phyloP scores from a whole-genome alignment of 176 grass and related monocot genomes.

The Rhipidocladum racemiflorum region DNA sequence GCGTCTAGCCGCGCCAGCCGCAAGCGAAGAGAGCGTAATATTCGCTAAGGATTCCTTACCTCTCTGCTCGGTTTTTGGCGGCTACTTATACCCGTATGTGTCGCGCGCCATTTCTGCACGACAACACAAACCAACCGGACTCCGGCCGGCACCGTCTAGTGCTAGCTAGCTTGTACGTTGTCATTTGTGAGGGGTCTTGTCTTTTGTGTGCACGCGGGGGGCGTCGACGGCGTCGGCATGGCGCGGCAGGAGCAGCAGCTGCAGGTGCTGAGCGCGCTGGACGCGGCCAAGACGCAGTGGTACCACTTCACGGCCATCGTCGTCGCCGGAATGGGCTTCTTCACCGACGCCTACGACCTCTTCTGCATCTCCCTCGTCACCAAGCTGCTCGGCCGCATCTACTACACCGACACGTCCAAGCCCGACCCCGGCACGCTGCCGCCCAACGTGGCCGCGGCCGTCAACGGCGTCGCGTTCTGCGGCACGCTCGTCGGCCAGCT shows the following conservation, averaged over 20 bases:
- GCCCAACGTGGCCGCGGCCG: slow-evolving; percentile 43
- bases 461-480: slow-evolving; percentile 64
- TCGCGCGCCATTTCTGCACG: not conserved
- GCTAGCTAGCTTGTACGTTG: not conserved
- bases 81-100: slow-evolving; percentile 8
- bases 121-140: not conserved
- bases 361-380: slow-evolving; percentile 77
- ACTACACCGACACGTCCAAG: slow-evolving; percentile 48
- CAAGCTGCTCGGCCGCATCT: slow-evolving; percentile 68
- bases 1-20: too few species aligned
- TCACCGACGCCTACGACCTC: slow-evolving; percentile 90
- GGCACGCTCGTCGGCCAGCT: slow-evolving; percentile 59
- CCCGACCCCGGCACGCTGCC: slow-evolving; percentile 41
- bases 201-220: not conserved
- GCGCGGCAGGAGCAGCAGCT: slow-evolving; percentile 23
- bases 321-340: slow-evolving; percentile 89
- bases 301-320: slow-evolving; percentile 85
- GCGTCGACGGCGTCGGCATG: slow-evolving; percentile 4
- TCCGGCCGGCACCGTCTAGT: not conserved
- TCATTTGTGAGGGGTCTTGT: not conserved
- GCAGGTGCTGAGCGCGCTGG: slow-evolving; percentile 54
- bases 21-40: not conserved
- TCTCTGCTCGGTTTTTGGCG: not conserved
- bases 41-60: not conserved
- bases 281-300: slow-evolving; percentile 72